Conservation (phyloP, 2,329 filamentous ascomycete species). For the Penicillium sp. region DNA sequence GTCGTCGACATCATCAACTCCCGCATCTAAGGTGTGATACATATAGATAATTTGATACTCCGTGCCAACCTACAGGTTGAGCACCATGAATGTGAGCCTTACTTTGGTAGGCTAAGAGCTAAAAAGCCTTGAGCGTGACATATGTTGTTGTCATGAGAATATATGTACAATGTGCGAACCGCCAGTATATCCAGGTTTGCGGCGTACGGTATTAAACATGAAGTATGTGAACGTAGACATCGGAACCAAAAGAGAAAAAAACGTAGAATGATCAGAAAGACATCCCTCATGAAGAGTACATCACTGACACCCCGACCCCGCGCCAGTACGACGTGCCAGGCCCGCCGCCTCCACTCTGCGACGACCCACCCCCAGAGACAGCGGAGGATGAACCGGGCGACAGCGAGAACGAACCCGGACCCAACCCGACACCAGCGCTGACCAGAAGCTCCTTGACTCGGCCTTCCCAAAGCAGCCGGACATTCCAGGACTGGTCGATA, state of each 20-base stretch:
- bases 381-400: constrained; percentile 23
- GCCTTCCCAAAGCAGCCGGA: constrained; percentile 88
- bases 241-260: neutral
- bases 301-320: constrained; percentile 40
- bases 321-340: constrained; percentile 36
- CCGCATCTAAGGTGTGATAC: constrained; percentile 40
- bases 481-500: constrained; percentile 79
- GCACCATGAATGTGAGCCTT: constrained; percentile 7
- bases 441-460: constrained; percentile 88
- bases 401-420: constrained; percentile 46
- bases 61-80: constrained; percentile 4
- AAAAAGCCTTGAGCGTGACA: constrained; percentile 20
- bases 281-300: constrained; percentile 37
- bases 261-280: neutral
- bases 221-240: neutral
- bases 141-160: constrained; percentile 25
- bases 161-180: constrained; percentile 24
- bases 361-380: constrained; percentile 21
- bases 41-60: constrained; percentile 16
- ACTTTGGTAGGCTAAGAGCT: constrained; percentile 5
- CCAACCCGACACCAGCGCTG: constrained; percentile 80
- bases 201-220: constrained; percentile 9
- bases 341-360: constrained; percentile 25
- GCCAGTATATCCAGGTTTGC: constrained; percentile 10
- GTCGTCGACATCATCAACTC: constrained; percentile 67